Evolutionary conservation across 2,329 filamentous ascomycete genomes (phyloP), one percentile per base, ranked within the genome.

Genomic region (Penicillium sp.): DNA sequence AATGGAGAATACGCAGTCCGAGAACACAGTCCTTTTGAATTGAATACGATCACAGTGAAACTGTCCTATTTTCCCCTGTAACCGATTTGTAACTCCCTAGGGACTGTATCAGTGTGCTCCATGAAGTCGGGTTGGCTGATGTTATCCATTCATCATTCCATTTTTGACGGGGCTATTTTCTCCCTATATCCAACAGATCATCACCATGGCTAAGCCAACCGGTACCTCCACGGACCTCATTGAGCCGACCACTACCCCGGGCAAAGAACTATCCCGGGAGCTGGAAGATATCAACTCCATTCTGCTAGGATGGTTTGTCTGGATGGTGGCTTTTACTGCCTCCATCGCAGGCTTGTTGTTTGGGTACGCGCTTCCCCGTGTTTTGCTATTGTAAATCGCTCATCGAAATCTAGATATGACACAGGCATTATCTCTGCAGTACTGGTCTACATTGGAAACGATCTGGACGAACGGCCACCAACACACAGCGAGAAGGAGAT

Each of bases 401-500:
- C 4, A 36, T 36, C 3, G 3, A n/a, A n/a, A n/a, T 16, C 13
- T n/a, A 36, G 34, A n/a, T 36, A 36, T 36, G 34, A 77, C 55
- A 80, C 71, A 45, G 77, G 69, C 29, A 71, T 73, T 66, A 79
- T 75, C 53, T 78, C 69, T 22, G 78, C 71, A 0, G 75, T 78
- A 7, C 68, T 79, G 0, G 71, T 79, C 5, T 46, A 52, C 29
- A 48, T 60, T 1, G 53, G 49, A 16, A 31, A 48, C 8, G 69
- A 75, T 46, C 72, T 81, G 4, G 70, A 74, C 21, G 63, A 66
- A 5, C 56, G 57, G 5, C 63, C 79, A 5, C 65, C 56, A 40
- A 69, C 75, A 1, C 34, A 36, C 34, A 70, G 68, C 14, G 77
- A 82, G 53, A 75, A 79, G 57, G 79, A 82, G 60, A 66, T 81